phyloP scores from a whole-genome alignment of 163 green algal genomes.

The Scenedesmus sp. region DNA sequence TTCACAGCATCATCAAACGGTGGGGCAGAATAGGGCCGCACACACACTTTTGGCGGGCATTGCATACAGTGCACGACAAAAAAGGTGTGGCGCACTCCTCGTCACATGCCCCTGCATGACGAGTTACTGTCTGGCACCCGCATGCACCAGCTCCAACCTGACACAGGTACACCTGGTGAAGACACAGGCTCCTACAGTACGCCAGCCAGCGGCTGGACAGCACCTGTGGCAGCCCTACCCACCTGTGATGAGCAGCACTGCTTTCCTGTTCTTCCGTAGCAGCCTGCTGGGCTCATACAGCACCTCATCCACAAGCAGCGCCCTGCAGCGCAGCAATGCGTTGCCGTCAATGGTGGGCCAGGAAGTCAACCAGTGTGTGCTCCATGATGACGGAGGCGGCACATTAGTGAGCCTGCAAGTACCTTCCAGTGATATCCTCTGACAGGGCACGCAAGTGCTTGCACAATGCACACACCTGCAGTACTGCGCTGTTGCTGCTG shows the following conservation, averaged over 20 bases:
- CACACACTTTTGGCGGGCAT: not conserved
- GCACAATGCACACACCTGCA: not conserved
- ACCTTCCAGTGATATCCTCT: not conserved
- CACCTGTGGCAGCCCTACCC: not conserved
- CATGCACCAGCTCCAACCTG: not conserved
- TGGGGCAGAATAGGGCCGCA: not conserved
- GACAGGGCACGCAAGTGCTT: not conserved
- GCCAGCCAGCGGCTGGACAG: not conserved
- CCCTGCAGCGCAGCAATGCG: not conserved
- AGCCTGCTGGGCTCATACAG: constrained; percentile 30
- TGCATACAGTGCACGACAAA: not conserved
- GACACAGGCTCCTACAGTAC: not conserved
- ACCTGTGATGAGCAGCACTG: constrained; percentile 44
- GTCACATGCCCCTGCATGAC: not conserved
- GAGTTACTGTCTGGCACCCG: not conserved
- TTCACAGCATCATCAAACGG: not conserved
- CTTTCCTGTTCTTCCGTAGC: constrained; percentile 21
- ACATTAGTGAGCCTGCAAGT: not conserved
- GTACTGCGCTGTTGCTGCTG: not conserved
- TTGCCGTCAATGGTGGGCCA: not conserved
- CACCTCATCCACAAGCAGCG: constrained; percentile 35
- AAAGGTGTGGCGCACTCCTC: not conserved
- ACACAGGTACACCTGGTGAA: not conserved
- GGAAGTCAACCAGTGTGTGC: not conserved
- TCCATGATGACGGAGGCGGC: not conserved